These are phyloP conservation scores for Fusarium begoniae DNA, from an alignment of 2,329 filamentous ascomycete genomes.

Conservation along the genomic window DNA sequence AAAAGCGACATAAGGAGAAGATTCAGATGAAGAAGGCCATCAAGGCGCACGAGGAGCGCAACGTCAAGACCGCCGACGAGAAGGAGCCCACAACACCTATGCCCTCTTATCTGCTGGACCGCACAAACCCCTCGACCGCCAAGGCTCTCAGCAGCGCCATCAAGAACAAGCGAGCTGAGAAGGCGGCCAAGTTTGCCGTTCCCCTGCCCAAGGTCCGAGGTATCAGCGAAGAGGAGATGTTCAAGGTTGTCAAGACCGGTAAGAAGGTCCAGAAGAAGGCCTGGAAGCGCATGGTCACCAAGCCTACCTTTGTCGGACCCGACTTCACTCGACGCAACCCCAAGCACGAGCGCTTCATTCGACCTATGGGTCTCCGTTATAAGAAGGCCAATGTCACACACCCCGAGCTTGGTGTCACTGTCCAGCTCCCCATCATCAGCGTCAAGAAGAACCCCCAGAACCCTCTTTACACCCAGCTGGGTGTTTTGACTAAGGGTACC, in stretches of 20 bases:
- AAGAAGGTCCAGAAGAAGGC: slow-evolving; percentile 92
- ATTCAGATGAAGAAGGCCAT: slow-evolving; percentile 97
- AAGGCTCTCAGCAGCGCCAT: slow-evolving; percentile 85
- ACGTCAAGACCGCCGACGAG: slow-evolving; percentile 86
- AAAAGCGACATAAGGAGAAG: slow-evolving; percentile 97
- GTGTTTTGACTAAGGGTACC: slow-evolving; percentile 85
- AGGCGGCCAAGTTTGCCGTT: slow-evolving; percentile 92
- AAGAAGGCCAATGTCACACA: slow-evolving; percentile 69
- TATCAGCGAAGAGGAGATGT: slow-evolving; percentile 97
- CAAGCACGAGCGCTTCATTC: slow-evolving; percentile 71
- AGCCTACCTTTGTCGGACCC: slow-evolving; percentile 78
- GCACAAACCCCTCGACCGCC: slow-evolving; percentile 66
- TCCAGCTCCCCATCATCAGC: slow-evolving; percentile 82
- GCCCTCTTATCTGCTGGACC: slow-evolving; percentile 92
- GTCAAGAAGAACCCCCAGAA: slow-evolving; percentile 79
- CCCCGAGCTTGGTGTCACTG: slow-evolving; percentile 84
- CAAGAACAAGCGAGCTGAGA: slow-evolving; percentile 94
- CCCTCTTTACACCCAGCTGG: slow-evolving; percentile 90
- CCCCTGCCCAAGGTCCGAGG: slow-evolving; percentile 91
- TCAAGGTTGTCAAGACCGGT: slow-evolving; percentile 94
- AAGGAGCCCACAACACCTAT: slow-evolving; percentile 84
- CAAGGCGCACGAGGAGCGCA: slow-evolving; percentile 93
- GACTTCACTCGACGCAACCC: slow-evolving; percentile 91
- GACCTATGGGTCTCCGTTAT: slow-evolving; percentile 60
- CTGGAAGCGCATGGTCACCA: slow-evolving; percentile 75